Base-by-base conservation (phyloP, 129 eudicot species). In the Logfia minima region DNA sequence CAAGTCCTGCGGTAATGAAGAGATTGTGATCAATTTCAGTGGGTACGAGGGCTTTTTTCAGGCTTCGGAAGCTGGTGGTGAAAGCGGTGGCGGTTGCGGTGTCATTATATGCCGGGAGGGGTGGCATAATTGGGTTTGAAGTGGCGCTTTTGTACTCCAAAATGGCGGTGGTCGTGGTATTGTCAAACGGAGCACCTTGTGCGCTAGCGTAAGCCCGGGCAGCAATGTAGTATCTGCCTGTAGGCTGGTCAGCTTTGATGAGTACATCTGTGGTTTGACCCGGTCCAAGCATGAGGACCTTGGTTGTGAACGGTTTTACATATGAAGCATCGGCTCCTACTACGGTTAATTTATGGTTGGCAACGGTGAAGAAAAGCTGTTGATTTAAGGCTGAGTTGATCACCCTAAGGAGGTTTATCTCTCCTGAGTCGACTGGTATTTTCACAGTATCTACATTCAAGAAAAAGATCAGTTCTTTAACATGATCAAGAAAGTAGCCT, bases 201-300 rank as follows among this genome's bases (percentile, higher is more conserved):
- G 90, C 98, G 52, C 97, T 90, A 28, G 95, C 96, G 77, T 94
- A 94, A 32, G 98, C 93, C 31, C 88, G 87, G 66, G 96, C 97
- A 53, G 96, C 97, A 5, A 94, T 86, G 97, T 91, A 91, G 92
- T 94, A 94, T 37, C 96, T 68, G 16, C 79, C 93, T 28, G 93
- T 83, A 34, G 93, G 86, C 84, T 95, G 99, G 85, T 95, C 86
- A 0, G 94, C 96, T 5, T 81, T 86, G 80, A 95, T 79, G 34
- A 95, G 92, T 77, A 92, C 99, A 41, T 95, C 97, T 0, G 99
- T 95, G 72, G 99, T 95, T 77, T 95, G 99, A 21, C 99, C 99
- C 0, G 99, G 99, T 28, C 99, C 99, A 8, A 95, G 87, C 97
- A 95, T 95, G 75, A 95, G 88, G 39, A 92, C 96, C 6, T 70